Evolutionary conservation across 345 rosid species (phyloP), one percentile per base, ranked within the genome.

Genomic region (Anastatica hierochuntica): DNA sequence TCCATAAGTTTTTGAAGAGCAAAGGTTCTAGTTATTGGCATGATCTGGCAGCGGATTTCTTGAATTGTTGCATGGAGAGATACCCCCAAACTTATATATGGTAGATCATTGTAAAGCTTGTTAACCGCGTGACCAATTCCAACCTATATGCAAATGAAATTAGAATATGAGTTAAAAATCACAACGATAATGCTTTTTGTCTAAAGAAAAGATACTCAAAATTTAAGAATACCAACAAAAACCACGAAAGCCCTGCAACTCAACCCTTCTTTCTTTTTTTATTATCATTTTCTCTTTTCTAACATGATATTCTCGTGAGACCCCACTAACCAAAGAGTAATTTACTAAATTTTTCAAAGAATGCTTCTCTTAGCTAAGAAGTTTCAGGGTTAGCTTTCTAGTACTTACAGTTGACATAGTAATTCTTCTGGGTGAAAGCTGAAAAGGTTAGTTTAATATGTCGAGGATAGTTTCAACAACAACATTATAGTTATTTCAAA

Each of bases 21-120:
- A 75, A 92, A 92, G 66, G 98, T 96, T 64, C 94, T 79, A 50
- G 98, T 95, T 17, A 95, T 85, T 29, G 96, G 98, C 98, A 92
- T 92, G 67, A 92, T 92, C 67, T 84, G 84, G 56, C 95, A 92
- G 47, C 95, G 90, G 45, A 92, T 74, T 34, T 88, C 98, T 69
- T 92, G 98, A 64, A 81, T 86, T 50, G 98, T 95, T 4, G 98
- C 98, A 54, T 92, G 98, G 43, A 92, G 79, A 35, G 96, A 92
- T 33, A 85, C 95, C n/a, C 96, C 98, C 56, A 92, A 78, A 77
- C 87, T 92, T 71, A 92, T 38, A 56, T 95, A 95, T 8, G 95
- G 98, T 52, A 92, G 73, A 71, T 92, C 95, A 53, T 62, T 69
- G 55, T 92, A 86, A 72, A 88, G 82, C 81, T 79, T 92, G 82